Evolutionary conservation across 2,329 filamentous ascomycete species (phyloP), one percentile per base, ranked within the genome.

Genomic region (Penicillium crustosum): DNA sequence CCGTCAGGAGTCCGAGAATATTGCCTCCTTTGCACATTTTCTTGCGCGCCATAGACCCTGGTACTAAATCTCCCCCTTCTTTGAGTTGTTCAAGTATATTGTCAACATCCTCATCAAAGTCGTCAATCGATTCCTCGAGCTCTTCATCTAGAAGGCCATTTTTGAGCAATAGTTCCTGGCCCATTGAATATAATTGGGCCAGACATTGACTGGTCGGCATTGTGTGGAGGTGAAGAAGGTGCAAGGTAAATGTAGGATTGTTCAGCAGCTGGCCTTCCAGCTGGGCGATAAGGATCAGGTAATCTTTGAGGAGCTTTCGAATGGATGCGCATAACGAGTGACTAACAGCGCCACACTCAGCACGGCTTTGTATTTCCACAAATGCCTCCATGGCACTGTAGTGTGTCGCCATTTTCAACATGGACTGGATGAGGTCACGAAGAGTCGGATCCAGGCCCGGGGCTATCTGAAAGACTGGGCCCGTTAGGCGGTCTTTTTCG

Each of bases 21-120:
- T 92, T 90, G 2, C 94, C 94, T n/a, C 94, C 94, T 78, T 96
- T 97, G 80, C 91, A 97, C 33, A 96, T 88, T 73, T 93, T 97
- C 76, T 96, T 95, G 44, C 86, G 88, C 0, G 89, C 86, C 78
- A 94, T 89, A 59, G 89, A 88, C 4, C 89, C 89, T 0, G 89
- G 87, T 15, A 88, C 83, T 29, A 96, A 80, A 63, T 96, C 91
- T 17, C 90, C 91, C 12, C 92, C 93, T 69, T 96, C 91, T 64
- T 89, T 86, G 36, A 99, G 78, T 45, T 90, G 91, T 75, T 97
- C 93, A 21, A 99, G 81, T 59, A 99, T 95, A 66, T 96, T 91
- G 64, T 97, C 93, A 60, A 95, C 89, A 70, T 96, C 53, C 31
- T 56, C 90, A 65, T 95, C 89, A 33, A 83, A 88, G 62, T 91